phyloP scores from a whole-genome alignment of 352 stramenopile species.

The Globisporangium orthogonon region DNA sequence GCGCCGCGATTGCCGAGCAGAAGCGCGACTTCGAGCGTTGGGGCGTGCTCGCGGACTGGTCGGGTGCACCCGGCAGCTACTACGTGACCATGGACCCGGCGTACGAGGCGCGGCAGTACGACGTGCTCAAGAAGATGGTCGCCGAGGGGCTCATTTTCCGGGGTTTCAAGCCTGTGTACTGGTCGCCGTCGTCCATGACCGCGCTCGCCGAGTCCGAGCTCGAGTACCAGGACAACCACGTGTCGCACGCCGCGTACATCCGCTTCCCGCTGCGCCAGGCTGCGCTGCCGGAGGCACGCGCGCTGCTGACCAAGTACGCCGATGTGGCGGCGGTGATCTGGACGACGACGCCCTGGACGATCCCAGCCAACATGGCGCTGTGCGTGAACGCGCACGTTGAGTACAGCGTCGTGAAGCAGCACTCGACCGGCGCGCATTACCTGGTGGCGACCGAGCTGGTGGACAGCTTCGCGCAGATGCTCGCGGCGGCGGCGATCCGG shows the following conservation, averaged over 20 bases:
- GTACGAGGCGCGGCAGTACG: constrained; percentile 96
- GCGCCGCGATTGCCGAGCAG: constrained; percentile 91
- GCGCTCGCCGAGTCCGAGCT: constrained; percentile 98
- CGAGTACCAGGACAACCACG: constrained; percentile 97
- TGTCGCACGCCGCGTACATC: constrained; percentile 95
- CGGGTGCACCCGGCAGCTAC: constrained; percentile 58
- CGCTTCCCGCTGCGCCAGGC: constrained; percentile 63
- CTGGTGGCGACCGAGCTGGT: constrained; percentile 57
- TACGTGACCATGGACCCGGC: constrained; percentile 94
- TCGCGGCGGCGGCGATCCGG: constrained; percentile 1
- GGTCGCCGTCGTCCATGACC: constrained; percentile 95
- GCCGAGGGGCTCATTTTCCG: constrained; percentile 93
- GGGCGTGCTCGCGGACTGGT: constrained; percentile 89
- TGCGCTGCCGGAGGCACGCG: constrained; percentile 8
- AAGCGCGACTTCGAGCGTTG: constrained; percentile 92
- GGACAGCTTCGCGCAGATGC: constrained; percentile 29
- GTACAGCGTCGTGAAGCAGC: constrained; percentile 88
- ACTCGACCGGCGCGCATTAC: constrained; percentile 30
- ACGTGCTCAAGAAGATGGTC: constrained; percentile 97
- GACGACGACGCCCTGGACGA: constrained; percentile 99
- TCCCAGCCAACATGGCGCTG: constrained; percentile 96
- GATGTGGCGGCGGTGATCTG: constrained; percentile 86
- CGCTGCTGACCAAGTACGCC: constrained; percentile 28
- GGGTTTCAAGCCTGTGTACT: constrained; percentile 98
- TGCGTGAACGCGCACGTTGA: constrained; percentile 92